phyloP scores from a whole-genome alignment of 2,329 filamentous ascomycete genomes.

The Sporothrix curviconia region DNA sequence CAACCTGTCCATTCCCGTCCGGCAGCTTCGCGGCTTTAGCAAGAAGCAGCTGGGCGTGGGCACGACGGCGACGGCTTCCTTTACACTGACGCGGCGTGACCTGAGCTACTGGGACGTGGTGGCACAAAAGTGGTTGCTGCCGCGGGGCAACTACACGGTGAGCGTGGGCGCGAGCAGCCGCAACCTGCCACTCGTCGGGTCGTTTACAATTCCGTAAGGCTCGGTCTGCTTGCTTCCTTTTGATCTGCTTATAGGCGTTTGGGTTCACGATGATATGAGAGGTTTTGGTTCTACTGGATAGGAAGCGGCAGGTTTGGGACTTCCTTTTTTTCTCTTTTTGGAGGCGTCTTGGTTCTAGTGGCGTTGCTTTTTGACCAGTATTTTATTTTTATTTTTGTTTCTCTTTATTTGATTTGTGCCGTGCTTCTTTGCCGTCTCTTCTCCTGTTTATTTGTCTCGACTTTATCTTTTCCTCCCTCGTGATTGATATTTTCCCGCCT shows the following conservation, averaged over 20 bases:
- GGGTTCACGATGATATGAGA: background rate
- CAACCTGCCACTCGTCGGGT: constrained; percentile 31
- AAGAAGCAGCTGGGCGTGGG: constrained; percentile 46
- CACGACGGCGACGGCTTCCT: constrained; percentile 37
- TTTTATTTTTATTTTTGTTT: background rate
- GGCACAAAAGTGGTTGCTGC: constrained; percentile 54
- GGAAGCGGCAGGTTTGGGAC: too few relatives aligned
- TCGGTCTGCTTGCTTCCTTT: background rate
- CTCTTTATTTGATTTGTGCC: too few relatives aligned
- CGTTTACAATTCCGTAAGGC: constrained; percentile 25
- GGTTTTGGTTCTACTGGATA: background rate
- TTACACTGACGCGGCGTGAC: constrained; percentile 55
- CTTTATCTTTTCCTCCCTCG: too few relatives aligned
- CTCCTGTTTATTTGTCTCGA: too few relatives aligned
- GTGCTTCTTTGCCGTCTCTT: background rate
- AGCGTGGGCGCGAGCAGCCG: constrained; percentile 40
- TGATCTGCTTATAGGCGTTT: background rate
- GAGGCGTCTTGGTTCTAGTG: too few relatives aligned
- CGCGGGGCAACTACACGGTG: constrained; percentile 34
- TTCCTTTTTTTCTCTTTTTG: background rate
- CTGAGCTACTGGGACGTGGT: constrained; percentile 59
- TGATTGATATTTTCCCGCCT: too few relatives aligned
- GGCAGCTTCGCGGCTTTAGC: constrained; percentile 60
- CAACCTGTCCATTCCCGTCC: constrained; percentile 33
- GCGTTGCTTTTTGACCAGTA: too few relatives aligned